phyloP scores from a whole-genome alignment of 148 eudicot genomes.

The Drosera capensis region DNA sequence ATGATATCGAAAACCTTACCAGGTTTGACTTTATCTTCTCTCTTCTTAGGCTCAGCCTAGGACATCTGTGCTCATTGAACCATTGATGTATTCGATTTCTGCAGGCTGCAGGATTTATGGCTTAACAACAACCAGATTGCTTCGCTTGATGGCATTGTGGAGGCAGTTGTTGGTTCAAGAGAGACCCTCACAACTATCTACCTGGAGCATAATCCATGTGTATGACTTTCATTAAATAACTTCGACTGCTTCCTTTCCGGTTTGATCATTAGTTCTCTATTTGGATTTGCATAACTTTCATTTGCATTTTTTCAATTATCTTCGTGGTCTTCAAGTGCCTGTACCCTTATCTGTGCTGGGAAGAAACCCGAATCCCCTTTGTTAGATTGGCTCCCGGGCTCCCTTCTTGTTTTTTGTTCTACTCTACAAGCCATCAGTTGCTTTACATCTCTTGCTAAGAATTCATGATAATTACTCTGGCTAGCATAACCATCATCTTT shows the following conservation, averaged over 20 bases:
- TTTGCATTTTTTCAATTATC: no score
- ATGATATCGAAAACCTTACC: constrained; percentile 53
- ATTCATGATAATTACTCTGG: no score
- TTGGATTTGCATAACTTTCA: no score
- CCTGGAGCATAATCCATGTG: constrained; percentile 96
- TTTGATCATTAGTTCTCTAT: no score
- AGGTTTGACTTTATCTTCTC: constrained; percentile 25
- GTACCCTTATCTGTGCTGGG: no score
- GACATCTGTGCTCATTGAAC: not conserved
- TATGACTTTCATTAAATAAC: constrained; percentile 19
- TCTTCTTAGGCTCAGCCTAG: not conserved
- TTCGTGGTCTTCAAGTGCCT: no score
- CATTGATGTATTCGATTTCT: constrained; percentile 1
- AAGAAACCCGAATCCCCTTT: no score
- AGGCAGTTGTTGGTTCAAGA: constrained; percentile 68
- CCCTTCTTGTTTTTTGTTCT: no score
- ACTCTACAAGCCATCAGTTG: no score
- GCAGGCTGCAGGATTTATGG: constrained; percentile 95
- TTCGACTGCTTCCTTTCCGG: not conserved
- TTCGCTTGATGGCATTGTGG: constrained; percentile 51
- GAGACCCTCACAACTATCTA: constrained; percentile 84
- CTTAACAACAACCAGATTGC: constrained; percentile 89
- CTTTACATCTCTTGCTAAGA: no score
- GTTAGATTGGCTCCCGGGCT: no score
- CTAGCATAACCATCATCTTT: no score